Evolutionary conservation across 139 green algal species (phyloP).

Genomic region (Bryopsis sp.): DNA sequence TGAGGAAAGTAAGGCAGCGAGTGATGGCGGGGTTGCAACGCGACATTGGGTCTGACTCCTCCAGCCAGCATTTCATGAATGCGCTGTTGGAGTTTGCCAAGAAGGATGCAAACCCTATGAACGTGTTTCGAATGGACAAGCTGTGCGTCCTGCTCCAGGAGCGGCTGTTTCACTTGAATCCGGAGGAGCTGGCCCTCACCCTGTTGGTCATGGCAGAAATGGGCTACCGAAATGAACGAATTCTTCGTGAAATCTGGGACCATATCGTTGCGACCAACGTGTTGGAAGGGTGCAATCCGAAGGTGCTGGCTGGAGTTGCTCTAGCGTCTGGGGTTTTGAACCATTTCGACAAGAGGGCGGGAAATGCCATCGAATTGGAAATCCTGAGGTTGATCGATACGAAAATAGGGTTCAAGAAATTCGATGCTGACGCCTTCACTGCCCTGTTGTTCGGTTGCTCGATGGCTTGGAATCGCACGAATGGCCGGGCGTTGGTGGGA

Average conservation of each 20-base stretch:
- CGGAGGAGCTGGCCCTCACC: slow-evolving; percentile 1
- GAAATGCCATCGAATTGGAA: background rate
- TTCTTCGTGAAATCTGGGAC: background rate
- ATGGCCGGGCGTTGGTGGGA: background rate
- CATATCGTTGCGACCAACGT: background rate
- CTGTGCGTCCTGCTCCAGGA: background rate
- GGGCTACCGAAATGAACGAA: background rate
- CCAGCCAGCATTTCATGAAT: no score
- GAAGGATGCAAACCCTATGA: no score
- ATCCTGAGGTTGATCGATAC: background rate
- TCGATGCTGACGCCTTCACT: background rate
- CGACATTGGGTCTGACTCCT: no score
- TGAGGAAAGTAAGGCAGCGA: no score
- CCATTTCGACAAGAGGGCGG: no score
- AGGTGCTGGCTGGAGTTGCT: background rate
- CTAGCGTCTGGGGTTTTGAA: background rate
- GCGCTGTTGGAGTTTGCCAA: no score
- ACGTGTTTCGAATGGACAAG: slow-evolving; percentile 3
- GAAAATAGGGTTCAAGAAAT: background rate
- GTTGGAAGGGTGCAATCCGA: background rate
- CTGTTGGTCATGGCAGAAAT: slow-evolving; percentile 2
- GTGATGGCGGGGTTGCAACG: no score
- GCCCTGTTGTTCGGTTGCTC: background rate
- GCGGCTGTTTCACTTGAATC: background rate
- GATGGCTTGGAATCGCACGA: background rate